Conservation (phyloP, 2,329 filamentous ascomycete genomes). For the Pseudogymnoascus sp. region DNA sequence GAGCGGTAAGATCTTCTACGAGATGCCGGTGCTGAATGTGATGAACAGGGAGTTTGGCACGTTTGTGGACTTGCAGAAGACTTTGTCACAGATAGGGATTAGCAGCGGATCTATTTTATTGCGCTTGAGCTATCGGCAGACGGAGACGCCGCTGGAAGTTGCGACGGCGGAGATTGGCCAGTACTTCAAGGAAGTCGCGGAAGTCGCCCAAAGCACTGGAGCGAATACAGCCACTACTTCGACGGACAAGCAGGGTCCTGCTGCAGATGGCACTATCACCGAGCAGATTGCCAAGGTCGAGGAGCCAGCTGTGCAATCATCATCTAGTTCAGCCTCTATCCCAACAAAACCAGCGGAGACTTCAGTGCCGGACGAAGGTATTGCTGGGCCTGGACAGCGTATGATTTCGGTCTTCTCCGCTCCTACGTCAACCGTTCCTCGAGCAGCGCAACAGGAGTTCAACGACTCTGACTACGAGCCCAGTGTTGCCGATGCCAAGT, state of each 20-base stretch:
- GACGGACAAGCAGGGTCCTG: constrained; percentile 15
- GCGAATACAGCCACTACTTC: constrained; percentile 8
- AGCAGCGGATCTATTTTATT: constrained; percentile 77
- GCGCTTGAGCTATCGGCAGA: constrained; percentile 67
- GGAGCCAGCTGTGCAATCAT: constrained; percentile 3
- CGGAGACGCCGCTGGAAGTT: constrained; percentile 71
- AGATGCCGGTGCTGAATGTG: constrained; percentile 76
- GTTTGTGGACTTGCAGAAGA: constrained; percentile 81
- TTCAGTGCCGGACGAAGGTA: constrained; percentile 13
- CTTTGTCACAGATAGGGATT: constrained; percentile 76
- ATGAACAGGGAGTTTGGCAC: constrained; percentile 71
- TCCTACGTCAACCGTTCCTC: constrained; percentile 64
- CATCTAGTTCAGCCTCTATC: constrained; percentile 9
- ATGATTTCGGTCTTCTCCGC: constrained; percentile 70
- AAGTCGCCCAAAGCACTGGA: not conserved
- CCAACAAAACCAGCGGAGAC: constrained; percentile 12
- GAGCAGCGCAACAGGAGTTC: constrained; percentile 59
- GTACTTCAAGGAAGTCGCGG: constrained; percentile 50
- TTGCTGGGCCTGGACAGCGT: constrained; percentile 30
- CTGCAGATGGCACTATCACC: constrained; percentile 15
- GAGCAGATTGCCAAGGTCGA: constrained; percentile 11
- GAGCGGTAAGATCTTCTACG: constrained; percentile 75
- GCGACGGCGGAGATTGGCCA: constrained; percentile 74
- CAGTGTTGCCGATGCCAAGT: constrained; percentile 66
- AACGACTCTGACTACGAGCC: constrained; percentile 71